Conservation (phyloP, 805 yeast genomes). For the Cyberlindnera samutprakarnensis region DNA sequence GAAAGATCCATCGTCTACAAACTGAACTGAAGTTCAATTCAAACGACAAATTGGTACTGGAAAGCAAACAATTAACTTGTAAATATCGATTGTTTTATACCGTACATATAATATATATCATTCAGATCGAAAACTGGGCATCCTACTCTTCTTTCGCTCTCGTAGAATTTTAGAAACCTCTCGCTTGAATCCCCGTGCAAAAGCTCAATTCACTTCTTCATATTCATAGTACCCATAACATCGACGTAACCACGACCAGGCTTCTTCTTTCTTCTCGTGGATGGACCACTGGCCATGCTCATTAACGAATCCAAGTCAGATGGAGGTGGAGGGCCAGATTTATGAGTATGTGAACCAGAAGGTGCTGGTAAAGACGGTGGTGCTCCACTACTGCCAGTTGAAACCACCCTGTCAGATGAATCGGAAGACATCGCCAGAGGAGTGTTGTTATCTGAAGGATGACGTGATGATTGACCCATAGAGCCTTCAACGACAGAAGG, state of each 20-base stretch:
- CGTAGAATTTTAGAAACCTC: too few relatives aligned
- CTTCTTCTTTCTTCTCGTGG: conserved; percentile 33
- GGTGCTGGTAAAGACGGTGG: conserved; percentile 1
- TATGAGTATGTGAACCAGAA: background rate
- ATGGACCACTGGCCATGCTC: conserved; percentile 25
- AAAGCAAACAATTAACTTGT: conserved; percentile 1
- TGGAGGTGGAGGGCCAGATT: conserved; percentile 1
- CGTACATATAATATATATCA: conserved; percentile 1
- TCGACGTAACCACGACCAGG: conserved; percentile 59
- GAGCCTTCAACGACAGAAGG: conserved; percentile 21
- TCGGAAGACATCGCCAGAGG: conserved; percentile 2
- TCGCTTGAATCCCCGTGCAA: too few relatives aligned
- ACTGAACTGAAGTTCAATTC: too few relatives aligned
- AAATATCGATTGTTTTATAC: background rate
- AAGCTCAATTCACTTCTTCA: conserved; percentile 3
- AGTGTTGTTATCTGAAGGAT: background rate
- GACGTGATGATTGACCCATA: background rate
- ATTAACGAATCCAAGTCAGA: conserved; percentile 41
- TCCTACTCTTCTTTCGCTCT: too few relatives aligned
- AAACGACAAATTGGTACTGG: too few relatives aligned
- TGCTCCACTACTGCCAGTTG: conserved; percentile 14
- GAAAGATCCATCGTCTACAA: too few relatives aligned
- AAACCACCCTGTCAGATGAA: conserved; percentile 3
- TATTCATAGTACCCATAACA: conserved; percentile 36
- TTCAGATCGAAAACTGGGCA: too few relatives aligned